phyloP scores from a whole-genome alignment of 495 filamentous ascomycete genomes.

The Penicillium canescens region DNA sequence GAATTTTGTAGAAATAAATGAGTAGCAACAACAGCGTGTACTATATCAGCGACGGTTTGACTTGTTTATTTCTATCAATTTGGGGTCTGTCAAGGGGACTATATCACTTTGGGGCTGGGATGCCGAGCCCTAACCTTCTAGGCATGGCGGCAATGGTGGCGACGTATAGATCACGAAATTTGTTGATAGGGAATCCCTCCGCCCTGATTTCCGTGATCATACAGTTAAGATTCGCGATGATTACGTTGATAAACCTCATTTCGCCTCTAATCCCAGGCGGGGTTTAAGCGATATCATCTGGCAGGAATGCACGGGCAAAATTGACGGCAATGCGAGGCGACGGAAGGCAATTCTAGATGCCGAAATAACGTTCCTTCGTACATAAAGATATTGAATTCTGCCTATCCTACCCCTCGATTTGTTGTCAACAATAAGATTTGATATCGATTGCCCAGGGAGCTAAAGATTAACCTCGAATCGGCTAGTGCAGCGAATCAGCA shows the following conservation, averaged over 20 bases:
- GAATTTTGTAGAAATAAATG: too few species aligned
- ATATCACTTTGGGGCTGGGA: not conserved
- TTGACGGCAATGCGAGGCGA: not conserved
- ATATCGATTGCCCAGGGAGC: too few species aligned
- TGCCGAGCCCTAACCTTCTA: not conserved
- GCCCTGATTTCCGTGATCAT: not conserved
- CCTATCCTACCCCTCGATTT: too few species aligned
- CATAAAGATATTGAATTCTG: too few species aligned
- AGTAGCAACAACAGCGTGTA: too few species aligned
- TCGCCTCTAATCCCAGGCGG: not conserved
- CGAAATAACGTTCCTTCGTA: not conserved
- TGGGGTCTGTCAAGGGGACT: not conserved
- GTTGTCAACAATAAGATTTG: too few species aligned
- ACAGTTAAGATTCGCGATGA: not conserved
- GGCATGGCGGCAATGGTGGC: not conserved
- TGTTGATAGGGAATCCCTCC: not conserved
- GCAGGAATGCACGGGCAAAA: not conserved
- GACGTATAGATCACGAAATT: not conserved
- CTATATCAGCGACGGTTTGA: too few species aligned
- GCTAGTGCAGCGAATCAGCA: conserved; percentile 3
- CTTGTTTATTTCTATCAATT: not conserved
- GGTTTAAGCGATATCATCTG: not conserved
- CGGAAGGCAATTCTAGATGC: not conserved
- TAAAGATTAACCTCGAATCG: not conserved
- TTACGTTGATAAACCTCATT: not conserved